phyloP scores from a whole-genome alignment of 495 filamentous ascomycete species.

The Friedmanniomyces simplex region DNA sequence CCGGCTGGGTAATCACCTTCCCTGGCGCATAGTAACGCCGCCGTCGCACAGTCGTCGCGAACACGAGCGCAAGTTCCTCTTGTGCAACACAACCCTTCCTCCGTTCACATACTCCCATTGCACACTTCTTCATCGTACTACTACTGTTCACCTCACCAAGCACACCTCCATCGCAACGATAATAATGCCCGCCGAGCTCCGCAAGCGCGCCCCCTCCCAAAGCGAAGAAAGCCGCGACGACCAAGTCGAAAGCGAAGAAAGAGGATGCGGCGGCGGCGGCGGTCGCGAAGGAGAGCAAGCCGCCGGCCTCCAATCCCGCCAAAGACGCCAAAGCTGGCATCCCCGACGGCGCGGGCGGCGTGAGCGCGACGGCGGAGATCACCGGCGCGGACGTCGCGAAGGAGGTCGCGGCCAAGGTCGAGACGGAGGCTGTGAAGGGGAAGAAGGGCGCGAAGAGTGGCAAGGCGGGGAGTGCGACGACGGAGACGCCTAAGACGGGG shows the following conservation, averaged over 20 bases:
- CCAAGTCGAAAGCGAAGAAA: slow-evolving; percentile 21
- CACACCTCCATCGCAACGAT: not conserved
- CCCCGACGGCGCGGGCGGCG: slow-evolving; percentile 24
- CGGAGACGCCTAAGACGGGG: slow-evolving; percentile 34
- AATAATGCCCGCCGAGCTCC: slow-evolving; percentile 26
- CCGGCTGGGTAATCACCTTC: not conserved
- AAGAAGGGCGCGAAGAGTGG: slow-evolving; percentile 11
- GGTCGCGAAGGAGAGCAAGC: slow-evolving; percentile 45
- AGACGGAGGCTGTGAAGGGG: slow-evolving; percentile 8
- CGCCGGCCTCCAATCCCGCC: slow-evolving; percentile 39
- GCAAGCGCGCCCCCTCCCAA: slow-evolving; percentile 28
- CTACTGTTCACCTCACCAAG: not conserved
- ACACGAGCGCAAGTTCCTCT: not conserved
- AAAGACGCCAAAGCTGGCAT: slow-evolving; percentile 27
- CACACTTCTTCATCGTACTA: too few species aligned
- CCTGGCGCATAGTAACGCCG: not conserved
- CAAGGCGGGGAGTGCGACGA: slow-evolving; percentile 12
- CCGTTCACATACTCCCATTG: too few species aligned
- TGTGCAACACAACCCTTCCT: not conserved
- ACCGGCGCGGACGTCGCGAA: slow-evolving; percentile 23
- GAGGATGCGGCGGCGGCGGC: slow-evolving; percentile 40
- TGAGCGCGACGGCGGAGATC: slow-evolving; percentile 20
- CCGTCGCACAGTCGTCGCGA: not conserved
- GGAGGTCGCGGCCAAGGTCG: slow-evolving; percentile 20
- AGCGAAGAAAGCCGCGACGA: slow-evolving; percentile 25